Conservation (phyloP, 495 filamentous ascomycete species). For the Tuber melanosporum region DNA sequence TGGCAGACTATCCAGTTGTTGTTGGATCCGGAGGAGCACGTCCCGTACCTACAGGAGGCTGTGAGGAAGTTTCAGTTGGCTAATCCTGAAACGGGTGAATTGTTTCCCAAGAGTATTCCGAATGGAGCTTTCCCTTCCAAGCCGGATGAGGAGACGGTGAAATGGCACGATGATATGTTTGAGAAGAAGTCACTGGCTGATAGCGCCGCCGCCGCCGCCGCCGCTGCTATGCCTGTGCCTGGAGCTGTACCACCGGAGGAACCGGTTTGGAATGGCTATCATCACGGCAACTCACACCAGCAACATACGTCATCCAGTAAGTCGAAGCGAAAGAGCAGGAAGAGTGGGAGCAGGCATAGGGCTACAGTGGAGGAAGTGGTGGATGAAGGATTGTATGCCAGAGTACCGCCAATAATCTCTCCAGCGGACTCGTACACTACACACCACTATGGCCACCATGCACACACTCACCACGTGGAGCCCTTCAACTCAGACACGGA, state of each 20-base stretch:
- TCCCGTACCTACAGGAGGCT: slow-evolving; percentile 72
- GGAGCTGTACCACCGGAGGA: slow-evolving; percentile 18
- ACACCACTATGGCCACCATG: slow-evolving; percentile 21
- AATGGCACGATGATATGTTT: slow-evolving; percentile 65
- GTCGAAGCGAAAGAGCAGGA: slow-evolving; percentile 18
- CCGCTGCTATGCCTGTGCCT: slow-evolving; percentile 19
- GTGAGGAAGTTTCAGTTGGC: slow-evolving; percentile 67
- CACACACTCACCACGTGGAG: slow-evolving; percentile 19
- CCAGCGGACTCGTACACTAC: slow-evolving; percentile 8
- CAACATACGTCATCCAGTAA: slow-evolving; percentile 16
- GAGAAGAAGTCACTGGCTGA: slow-evolving; percentile 30
- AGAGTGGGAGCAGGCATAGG: slow-evolving; percentile 18
- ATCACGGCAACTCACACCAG: slow-evolving; percentile 17
- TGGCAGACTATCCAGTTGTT: slow-evolving; percentile 93
- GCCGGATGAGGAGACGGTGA: slow-evolving; percentile 68
- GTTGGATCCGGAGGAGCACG: slow-evolving; percentile 81
- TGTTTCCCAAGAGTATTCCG: slow-evolving; percentile 73
- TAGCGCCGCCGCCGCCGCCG: slow-evolving; percentile 13
- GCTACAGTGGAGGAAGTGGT: slow-evolving; percentile 24
- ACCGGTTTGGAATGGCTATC: slow-evolving; percentile 25
- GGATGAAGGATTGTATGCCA: slow-evolving; percentile 24
- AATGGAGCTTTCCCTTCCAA: slow-evolving; percentile 64
- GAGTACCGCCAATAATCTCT: slow-evolving; percentile 15
- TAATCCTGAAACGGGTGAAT: slow-evolving; percentile 61
- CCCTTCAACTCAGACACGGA: slow-evolving; percentile 27